Evolutionary conservation across 805 yeast species (phyloP).

Genomic region (Lipomyces starkeyi): DNA sequence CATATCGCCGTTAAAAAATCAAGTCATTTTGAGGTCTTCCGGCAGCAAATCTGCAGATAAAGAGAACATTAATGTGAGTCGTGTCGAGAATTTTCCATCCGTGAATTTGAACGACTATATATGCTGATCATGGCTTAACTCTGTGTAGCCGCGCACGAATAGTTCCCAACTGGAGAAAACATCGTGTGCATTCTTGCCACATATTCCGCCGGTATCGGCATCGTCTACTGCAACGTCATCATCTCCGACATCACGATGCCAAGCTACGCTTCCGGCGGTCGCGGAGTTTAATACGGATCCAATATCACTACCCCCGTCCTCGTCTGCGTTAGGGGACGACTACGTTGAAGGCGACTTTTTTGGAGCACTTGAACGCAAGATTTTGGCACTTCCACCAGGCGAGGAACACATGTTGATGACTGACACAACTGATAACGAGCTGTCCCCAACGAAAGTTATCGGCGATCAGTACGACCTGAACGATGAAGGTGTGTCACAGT

Average conservation of each 20-base stretch:
- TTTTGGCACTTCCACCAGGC: slow-evolving; percentile 22
- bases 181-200: not conserved
- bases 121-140: not conserved
- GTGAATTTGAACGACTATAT: not conserved
- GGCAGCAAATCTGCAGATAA: slow-evolving; percentile 5
- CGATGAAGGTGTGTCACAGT: slow-evolving; percentile 5
- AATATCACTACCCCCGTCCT: slow-evolving; percentile 14
- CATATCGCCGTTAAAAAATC: slow-evolving; percentile 5
- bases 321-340: slow-evolving; percentile 19
- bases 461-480: not conserved
- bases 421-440: not conserved
- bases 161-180: not conserved
- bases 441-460: slow-evolving; percentile 9
- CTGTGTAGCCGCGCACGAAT: not conserved
- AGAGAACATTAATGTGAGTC: slow-evolving; percentile 6
- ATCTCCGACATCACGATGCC: slow-evolving; percentile 9
- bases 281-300: slow-evolving; percentile 28
- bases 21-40: not conserved
- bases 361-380: slow-evolving; percentile 29
- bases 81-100: not conserved
- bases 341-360: slow-evolving; percentile 29
- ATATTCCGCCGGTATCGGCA: slow-evolving; percentile 12
- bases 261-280: slow-evolving; percentile 23
- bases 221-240: slow-evolving; percentile 10
- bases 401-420: slow-evolving; percentile 1